These are phyloP conservation scores for Xylariaceae sp. DNA, from an alignment of 2,329 filamentous ascomycete genomes.

Conservation along the genomic window DNA sequence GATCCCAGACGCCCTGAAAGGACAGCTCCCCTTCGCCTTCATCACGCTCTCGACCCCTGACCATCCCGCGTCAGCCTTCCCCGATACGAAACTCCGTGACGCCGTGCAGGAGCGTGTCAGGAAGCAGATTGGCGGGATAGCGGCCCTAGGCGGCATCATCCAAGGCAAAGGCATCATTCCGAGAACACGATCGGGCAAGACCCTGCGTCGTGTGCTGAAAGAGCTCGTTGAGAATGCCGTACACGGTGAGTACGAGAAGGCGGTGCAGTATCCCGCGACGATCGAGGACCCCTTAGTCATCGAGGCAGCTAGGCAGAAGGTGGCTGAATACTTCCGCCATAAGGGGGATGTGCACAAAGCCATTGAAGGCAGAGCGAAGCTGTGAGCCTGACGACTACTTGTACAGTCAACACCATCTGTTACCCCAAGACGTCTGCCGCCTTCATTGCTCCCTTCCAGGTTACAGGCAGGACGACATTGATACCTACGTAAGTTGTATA, in stretches of 20 bases:
- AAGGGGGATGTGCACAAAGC: slow-evolving; percentile 39
- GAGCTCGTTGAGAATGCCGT: slow-evolving; percentile 81
- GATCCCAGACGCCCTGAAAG: slow-evolving; percentile 80
- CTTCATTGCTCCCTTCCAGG: background rate
- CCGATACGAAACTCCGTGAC: slow-evolving; percentile 39
- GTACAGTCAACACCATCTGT: background rate
- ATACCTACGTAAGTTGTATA: background rate
- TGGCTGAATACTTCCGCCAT: slow-evolving; percentile 69
- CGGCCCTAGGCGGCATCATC: slow-evolving; percentile 77
- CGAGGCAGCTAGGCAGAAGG: slow-evolving; percentile 63
- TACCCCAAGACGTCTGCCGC: background rate
- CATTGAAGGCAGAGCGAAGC: slow-evolving; percentile 46
- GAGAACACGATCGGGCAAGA: slow-evolving; percentile 90
- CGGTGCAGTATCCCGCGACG: slow-evolving; percentile 72
- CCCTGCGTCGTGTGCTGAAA: slow-evolving; percentile 71
- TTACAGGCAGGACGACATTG: background rate
- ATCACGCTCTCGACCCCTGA: slow-evolving; percentile 50
- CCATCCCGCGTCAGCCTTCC: slow-evolving; percentile 48
- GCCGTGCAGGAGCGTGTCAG: slow-evolving; percentile 72
- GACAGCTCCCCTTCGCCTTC: slow-evolving; percentile 88
- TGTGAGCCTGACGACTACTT: slow-evolving; percentile 33
- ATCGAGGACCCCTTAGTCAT: slow-evolving; percentile 77
- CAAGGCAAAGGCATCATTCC: slow-evolving; percentile 84
- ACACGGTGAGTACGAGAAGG: slow-evolving; percentile 64
- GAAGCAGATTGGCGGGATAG: slow-evolving; percentile 80